These are phyloP conservation scores for Volvox africanus DNA, from an alignment of 139 green algal species.

Conservation along the genomic window DNA sequence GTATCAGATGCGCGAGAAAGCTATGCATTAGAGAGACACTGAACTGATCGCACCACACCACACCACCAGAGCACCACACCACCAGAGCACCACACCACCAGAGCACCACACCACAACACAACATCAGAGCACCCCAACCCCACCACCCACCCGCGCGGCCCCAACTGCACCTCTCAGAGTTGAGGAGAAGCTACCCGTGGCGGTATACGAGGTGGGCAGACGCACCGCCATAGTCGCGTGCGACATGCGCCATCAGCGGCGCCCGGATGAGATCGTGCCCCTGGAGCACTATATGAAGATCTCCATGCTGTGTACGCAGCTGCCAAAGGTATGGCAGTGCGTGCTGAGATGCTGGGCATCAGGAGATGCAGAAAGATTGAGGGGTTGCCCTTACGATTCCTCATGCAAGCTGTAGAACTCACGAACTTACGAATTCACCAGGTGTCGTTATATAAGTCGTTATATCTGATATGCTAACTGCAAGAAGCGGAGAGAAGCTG, in stretches of 20 bases:
- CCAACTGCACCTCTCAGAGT: not conserved
- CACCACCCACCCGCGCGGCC: not conserved
- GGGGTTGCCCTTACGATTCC: too few species aligned
- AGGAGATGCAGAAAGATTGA: too few species aligned
- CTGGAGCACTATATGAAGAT: conserved; percentile 40
- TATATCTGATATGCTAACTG: too few species aligned
- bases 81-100: too few species aligned
- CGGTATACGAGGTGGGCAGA: conserved; percentile 37
- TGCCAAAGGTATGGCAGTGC: conserved; percentile 31
- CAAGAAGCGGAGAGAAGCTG: too few species aligned
- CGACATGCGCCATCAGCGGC: conserved; percentile 50
- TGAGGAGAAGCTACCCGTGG: not conserved
- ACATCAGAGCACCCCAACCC: not conserved
- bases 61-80: too few species aligned
- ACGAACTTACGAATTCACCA: too few species aligned
- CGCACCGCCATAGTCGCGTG: conserved; percentile 46
- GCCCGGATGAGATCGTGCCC: conserved; percentile 27
- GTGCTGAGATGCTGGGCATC: not conserved
- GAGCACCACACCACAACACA: too few species aligned
- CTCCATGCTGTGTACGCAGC: not conserved
- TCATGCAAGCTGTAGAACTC: too few species aligned
- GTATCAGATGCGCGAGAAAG: not conserved
- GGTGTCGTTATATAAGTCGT: too few species aligned
- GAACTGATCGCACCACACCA: not conserved
- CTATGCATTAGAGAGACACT: not conserved